Base-by-base conservation (phyloP, 1,284 basidiomycete genomes). In the Heliocybe sulcata region DNA sequence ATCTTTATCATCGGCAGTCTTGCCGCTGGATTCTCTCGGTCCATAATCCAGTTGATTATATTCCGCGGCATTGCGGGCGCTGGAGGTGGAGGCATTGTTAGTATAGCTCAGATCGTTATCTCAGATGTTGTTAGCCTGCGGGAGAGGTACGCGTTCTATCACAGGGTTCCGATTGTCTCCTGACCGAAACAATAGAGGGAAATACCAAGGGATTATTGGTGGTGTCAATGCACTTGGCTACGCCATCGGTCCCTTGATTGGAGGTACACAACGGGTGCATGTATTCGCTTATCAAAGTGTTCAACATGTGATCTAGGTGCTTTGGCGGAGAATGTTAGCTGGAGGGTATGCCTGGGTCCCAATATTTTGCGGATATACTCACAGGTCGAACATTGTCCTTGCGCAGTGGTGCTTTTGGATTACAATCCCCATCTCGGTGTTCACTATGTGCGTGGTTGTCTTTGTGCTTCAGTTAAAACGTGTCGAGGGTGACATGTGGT, bases 21-120 rank as follows among this genome's bases (percentile, higher is more conserved):
- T 22, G 68, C 77, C 20, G 76, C 81, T 9, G 82, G 82, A 0
- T 79, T 86, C 60, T 79, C 82, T 2, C 76, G 75, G 62, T 80
- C 72, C 0, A 87, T 92, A 62, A 71, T 83, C 1, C 77, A 89
- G 61, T 71, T 92, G 53, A 92, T 92, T 62, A 69, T 90, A 1
- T 87, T 88, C 60, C 78, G 90, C 45, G 84, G 77, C 2, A 58
- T 89, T 33, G 78, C 85, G 19, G 87, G 87, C 23, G 77, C 79
- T 0, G 85, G 85, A 11, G 85, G 85, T 55, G 87, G 86, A 6
- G 83, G 83, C 0, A 79, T 88, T 35, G 71, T 83, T 19, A 83
- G 82, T 56, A 77, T 87, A 66, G 76, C 77, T 49, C 82, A 87
- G 64, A 85, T 86, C 33, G 71, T 85, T 53, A 77, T 85, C 38